Percentiles rank a stretch among this genome's conserved stretches.
phyloP scores from a whole-genome alignment of 2,329 filamentous ascomycete genomes.

The Monilinia fructicola region DNA sequence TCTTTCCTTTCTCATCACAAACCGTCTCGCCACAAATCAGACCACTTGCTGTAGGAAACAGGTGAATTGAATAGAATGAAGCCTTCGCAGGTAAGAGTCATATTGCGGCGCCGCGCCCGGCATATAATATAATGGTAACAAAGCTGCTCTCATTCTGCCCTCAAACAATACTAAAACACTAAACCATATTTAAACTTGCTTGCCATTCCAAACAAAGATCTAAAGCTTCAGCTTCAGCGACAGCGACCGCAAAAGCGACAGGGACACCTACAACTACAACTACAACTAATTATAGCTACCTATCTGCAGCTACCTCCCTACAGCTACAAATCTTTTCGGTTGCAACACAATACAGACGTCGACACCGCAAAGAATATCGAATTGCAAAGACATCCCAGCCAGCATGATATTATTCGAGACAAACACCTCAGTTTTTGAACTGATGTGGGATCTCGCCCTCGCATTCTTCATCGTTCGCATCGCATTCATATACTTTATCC shows the following conservation, averaged over 20 bases:
- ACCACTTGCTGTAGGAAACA: constrained; percentile 4
- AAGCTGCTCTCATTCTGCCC: not conserved
- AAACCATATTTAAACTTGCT: not conserved
- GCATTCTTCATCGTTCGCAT: constrained; percentile 42
- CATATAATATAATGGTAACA: not conserved
- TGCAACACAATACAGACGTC: not conserved
- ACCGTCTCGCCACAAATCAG: constrained; percentile 17
- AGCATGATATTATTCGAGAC: constrained; percentile 39
- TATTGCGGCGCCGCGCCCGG: too few relatives aligned
- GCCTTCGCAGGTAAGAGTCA: not conserved
- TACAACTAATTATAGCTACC: too few relatives aligned
- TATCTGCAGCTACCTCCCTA: too few relatives aligned
- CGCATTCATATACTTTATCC: constrained; percentile 40
- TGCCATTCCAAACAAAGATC: not conserved
- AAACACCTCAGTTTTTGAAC: constrained; percentile 42
- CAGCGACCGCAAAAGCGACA: too few relatives aligned
- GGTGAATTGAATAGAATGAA: not conserved
- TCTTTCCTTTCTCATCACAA: not conserved
- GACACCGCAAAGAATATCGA: not conserved
- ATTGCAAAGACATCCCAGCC: not conserved
- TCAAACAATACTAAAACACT: constrained; percentile 1
- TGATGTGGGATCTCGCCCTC: constrained; percentile 44
- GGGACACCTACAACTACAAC: too few relatives aligned
- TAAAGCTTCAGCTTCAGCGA: not conserved
- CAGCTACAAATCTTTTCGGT: not conserved